These are phyloP conservation scores for Teunomyces atbi DNA, from an alignment of 805 yeast genomes.

Conservation along the genomic window DNA sequence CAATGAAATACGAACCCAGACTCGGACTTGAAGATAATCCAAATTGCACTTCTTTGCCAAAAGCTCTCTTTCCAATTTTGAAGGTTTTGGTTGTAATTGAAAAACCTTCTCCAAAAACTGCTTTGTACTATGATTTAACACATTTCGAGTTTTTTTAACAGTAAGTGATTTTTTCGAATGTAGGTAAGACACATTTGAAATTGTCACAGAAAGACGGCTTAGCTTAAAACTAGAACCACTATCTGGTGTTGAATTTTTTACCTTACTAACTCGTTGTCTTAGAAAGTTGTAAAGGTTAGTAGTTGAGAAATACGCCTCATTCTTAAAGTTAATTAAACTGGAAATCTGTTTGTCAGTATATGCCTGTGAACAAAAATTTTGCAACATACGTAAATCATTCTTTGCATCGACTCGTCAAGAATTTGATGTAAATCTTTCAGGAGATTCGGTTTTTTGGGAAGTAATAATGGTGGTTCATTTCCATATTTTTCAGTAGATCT, in stretches of 20 bases:
- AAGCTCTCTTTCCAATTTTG: slow-evolving; percentile 22
- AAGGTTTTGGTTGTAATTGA: slow-evolving; percentile 20
- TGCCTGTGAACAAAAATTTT: not conserved
- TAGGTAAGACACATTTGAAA: not conserved
- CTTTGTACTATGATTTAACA: not conserved
- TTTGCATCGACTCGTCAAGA: slow-evolving; percentile 2
- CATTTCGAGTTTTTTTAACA: not conserved
- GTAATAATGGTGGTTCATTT: not conserved
- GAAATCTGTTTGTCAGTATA: slow-evolving; percentile 1
- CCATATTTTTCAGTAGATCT: not conserved
- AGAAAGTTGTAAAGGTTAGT: not conserved
- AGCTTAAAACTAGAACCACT: not conserved
- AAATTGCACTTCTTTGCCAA: slow-evolving; percentile 27
- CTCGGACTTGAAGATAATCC: slow-evolving; percentile 28
- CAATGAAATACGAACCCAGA: slow-evolving; percentile 28
- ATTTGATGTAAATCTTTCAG: not conserved
- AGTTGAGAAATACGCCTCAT: not conserved
- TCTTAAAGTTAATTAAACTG: not conserved
- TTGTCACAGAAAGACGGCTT: not conserved
- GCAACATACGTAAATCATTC: slow-evolving; percentile 5
- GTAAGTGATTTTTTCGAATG: not conserved
- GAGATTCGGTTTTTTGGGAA: not conserved
- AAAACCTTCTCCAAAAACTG: slow-evolving; percentile 13
- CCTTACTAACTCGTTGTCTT: not conserved
- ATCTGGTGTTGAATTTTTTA: not conserved